Evolutionary conservation across 1,139 yeast genomes (phyloP).

Genomic region (Lodderomyces theae): DNA sequence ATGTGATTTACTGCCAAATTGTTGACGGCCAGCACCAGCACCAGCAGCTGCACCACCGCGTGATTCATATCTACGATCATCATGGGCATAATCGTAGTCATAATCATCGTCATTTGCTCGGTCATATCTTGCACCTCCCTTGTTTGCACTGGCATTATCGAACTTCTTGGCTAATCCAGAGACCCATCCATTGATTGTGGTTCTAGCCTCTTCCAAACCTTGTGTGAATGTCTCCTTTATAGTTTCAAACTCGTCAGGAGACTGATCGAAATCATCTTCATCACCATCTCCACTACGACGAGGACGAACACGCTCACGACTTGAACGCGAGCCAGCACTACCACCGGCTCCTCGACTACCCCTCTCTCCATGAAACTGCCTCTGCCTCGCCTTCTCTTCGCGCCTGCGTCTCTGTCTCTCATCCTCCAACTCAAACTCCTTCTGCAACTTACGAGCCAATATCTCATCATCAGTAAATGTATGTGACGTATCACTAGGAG

Average conservation of each 20-base stretch:
- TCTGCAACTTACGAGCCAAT: slow-evolving; percentile 78
- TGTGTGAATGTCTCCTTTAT: slow-evolving; percentile 67
- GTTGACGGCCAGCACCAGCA: too few relatives aligned
- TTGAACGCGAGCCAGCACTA: background rate
- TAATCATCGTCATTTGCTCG: slow-evolving; percentile 4
- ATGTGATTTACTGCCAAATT: slow-evolving; percentile 1
- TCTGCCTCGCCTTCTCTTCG: slow-evolving; percentile 12
- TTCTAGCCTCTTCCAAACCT: slow-evolving; percentile 82
- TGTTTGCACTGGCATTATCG: slow-evolving; percentile 18
- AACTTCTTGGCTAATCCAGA: slow-evolving; percentile 65
- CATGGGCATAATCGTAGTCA: background rate
- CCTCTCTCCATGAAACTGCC: slow-evolving; percentile 8
- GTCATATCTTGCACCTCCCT: slow-evolving; percentile 10
- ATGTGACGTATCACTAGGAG: slow-evolving; percentile 20
- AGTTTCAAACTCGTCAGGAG: slow-evolving; percentile 66
- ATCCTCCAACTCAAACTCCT: slow-evolving; percentile 57
- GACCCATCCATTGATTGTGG: slow-evolving; percentile 80
- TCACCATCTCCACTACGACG: slow-evolving; percentile 24
- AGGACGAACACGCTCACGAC: slow-evolving; percentile 8
- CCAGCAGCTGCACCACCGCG: too few relatives aligned
- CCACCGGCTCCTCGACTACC: slow-evolving; percentile 2
- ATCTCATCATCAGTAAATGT: slow-evolving; percentile 63
- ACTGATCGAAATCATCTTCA: slow-evolving; percentile 38
- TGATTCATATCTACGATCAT: slow-evolving; percentile 1
- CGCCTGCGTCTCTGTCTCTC: slow-evolving; percentile 27